Conservation (phyloP, 495 filamentous ascomycete genomes). For the Trichoderma erinaceum region DNA sequence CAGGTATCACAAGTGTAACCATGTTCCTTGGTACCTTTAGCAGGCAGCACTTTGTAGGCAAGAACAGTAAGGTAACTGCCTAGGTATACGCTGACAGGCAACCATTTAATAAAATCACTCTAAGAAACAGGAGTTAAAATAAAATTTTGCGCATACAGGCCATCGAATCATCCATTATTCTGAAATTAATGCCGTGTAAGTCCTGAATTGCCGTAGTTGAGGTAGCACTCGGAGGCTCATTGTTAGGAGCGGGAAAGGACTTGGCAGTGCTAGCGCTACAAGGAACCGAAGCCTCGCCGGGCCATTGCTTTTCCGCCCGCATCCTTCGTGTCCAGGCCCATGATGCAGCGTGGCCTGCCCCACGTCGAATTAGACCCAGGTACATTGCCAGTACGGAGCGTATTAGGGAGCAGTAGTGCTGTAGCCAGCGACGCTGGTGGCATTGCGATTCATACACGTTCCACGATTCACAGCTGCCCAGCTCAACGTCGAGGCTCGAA, state of each 20-base stretch:
- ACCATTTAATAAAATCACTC: no score
- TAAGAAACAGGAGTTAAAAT: no score
- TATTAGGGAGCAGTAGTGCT: background rate
- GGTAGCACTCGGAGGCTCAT: no score
- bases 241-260: background rate
- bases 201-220: no score
- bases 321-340: background rate
- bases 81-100: no score
- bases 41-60: no score
- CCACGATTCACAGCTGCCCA: background rate
- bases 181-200: no score
- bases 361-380: constrained; percentile 1
- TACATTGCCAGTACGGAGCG: background rate
- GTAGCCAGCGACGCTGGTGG: constrained; percentile 1
- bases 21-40: no score
- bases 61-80: no score
- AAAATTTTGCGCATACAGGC: no score
- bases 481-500: background rate
- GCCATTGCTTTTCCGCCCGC: constrained; percentile 12
- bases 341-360: constrained; percentile 13
- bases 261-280: background rate
- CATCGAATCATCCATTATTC: no score
- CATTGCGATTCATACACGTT: background rate
- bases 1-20: no score
- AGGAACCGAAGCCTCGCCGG: background rate